phyloP scores from a whole-genome alignment of 2,329 filamentous ascomycete species.

The Nemania bipapillata region DNA sequence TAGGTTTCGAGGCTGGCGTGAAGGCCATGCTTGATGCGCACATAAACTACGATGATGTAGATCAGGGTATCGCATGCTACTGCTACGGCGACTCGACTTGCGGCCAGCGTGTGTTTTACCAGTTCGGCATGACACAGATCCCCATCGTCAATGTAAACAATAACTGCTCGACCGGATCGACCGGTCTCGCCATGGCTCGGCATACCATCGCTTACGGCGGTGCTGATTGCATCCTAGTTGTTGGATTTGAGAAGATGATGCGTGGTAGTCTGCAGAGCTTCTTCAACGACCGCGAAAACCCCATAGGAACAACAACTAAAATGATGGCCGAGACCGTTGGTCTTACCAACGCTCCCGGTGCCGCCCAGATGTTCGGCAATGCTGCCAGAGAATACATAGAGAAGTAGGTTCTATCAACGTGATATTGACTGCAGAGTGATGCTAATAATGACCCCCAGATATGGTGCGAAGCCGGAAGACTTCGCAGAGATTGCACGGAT shows the following conservation, averaged over 20 bases:
- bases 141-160: constrained; percentile 99
- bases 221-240: constrained; percentile 87
- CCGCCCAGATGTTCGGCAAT: constrained; percentile 95
- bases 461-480: constrained; percentile 83
- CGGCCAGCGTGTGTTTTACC: constrained; percentile 97
- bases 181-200: constrained; percentile 84
- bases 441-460: constrained; percentile 60
- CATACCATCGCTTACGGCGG: constrained; percentile 82
- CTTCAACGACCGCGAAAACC: constrained; percentile 87
- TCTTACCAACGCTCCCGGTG: constrained; percentile 81
- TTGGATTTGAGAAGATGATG: constrained; percentile 99
- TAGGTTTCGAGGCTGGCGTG: constrained; percentile 90
- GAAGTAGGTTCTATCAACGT: constrained; percentile 65
- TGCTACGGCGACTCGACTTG: constrained; percentile 96
- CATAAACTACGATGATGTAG: constrained; percentile 96
- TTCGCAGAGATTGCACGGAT: constrained; percentile 94
- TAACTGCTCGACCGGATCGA: constrained; percentile 96
- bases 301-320: constrained; percentile 74
- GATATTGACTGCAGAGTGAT: neutral
- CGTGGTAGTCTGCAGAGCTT: constrained; percentile 84
- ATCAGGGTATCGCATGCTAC: constrained; percentile 96
- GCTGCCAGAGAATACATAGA: constrained; percentile 95
- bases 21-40: constrained; percentile 87
- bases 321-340: constrained; percentile 89
- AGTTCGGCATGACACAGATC: constrained; percentile 96